Evolutionary conservation across 306 rosid genomes (phyloP).

Genomic region (Ziziphus jujuba): DNA sequence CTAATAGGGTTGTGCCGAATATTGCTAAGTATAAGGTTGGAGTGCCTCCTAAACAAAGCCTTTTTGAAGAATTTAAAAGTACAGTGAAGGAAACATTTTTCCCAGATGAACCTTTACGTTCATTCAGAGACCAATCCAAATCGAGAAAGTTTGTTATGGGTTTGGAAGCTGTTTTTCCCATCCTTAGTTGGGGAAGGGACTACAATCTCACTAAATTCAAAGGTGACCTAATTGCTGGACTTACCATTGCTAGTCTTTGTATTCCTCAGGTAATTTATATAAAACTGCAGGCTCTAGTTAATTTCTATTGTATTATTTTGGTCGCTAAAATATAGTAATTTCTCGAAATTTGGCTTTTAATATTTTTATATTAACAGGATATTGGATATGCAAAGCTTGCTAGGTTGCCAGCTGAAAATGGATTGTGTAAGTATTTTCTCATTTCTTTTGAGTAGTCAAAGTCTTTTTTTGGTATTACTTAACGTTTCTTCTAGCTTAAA

Average conservation of each 20-base stretch:
- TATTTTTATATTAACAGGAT: constrained; percentile 6
- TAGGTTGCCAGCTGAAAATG: constrained; percentile 20
- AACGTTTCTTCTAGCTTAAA: too few relatives aligned
- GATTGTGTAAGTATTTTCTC: constrained; percentile 31
- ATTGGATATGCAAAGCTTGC: constrained; percentile 44
- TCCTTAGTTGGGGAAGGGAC: constrained; percentile 51
- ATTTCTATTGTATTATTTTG: too few relatives aligned
- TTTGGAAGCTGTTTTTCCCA: constrained; percentile 57
- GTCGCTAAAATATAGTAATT: too few relatives aligned
- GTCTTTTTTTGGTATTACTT: too few relatives aligned
- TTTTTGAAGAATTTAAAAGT: constrained; percentile 20
- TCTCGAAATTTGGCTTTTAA: background rate
- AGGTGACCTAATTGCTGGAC: constrained; percentile 49
- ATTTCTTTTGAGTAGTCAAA: background rate
- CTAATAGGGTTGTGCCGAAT: too few relatives aligned
- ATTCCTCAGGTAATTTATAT: constrained; percentile 65
- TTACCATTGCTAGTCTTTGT: constrained; percentile 81
- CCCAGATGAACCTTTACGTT: constrained; percentile 41
- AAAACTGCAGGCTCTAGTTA: too few relatives aligned
- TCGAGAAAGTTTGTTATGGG: constrained; percentile 36
- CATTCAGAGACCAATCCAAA: constrained; percentile 39
- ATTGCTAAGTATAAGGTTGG: constrained; percentile 30
- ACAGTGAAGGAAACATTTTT: constrained; percentile 35
- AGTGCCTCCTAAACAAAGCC: constrained; percentile 19
- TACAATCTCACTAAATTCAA: constrained; percentile 46